Conservation (phyloP, 2,329 filamentous ascomycete genomes). For the Truncatella angustata region DNA sequence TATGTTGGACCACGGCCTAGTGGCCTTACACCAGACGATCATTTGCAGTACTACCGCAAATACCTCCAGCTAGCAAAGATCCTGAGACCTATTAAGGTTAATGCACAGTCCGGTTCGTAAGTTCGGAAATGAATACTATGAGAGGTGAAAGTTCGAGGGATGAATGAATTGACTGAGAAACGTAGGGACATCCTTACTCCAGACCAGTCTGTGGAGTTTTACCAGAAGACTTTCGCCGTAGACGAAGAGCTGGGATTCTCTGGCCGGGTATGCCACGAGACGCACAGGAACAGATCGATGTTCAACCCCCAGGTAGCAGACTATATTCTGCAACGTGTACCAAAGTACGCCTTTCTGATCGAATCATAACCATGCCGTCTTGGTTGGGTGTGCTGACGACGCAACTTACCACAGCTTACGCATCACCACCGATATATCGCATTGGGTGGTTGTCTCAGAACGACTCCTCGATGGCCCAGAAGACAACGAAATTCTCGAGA, state of each 20-base stretch:
- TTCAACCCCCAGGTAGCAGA: conserved; percentile 28
- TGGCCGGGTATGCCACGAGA: conserved; percentile 31
- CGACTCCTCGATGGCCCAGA: conserved; percentile 19
- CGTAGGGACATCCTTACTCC: conserved; percentile 28
- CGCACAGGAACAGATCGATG: conserved; percentile 29
- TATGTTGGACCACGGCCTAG: conserved; percentile 11
- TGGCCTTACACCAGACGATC: conserved; percentile 6
- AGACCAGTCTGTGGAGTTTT: conserved; percentile 32
- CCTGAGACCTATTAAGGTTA: conserved; percentile 13
- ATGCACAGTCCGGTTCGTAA: conserved; percentile 17
- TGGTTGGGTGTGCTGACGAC: background rate
- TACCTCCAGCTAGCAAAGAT: conserved; percentile 11
- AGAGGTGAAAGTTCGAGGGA: background rate
- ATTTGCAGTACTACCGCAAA: conserved; percentile 13
- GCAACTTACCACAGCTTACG: conserved; percentile 13
- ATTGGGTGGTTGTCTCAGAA: conserved; percentile 23
- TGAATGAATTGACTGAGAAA: background rate
- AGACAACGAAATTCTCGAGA: conserved; percentile 16
- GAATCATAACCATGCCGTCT: no score
- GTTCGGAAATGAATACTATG: background rate
- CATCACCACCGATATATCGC: conserved; percentile 25
- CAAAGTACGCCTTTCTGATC: conserved; percentile 24
- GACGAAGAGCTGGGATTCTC: conserved; percentile 28
- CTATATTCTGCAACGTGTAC: conserved; percentile 27
- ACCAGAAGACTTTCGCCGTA: conserved; percentile 26